A percentile compares a stretch with the other conserved stretches of the same genome.
Conservation (phyloP, 257 asterid genomes). For the Paraleonurus japonicus region DNA sequence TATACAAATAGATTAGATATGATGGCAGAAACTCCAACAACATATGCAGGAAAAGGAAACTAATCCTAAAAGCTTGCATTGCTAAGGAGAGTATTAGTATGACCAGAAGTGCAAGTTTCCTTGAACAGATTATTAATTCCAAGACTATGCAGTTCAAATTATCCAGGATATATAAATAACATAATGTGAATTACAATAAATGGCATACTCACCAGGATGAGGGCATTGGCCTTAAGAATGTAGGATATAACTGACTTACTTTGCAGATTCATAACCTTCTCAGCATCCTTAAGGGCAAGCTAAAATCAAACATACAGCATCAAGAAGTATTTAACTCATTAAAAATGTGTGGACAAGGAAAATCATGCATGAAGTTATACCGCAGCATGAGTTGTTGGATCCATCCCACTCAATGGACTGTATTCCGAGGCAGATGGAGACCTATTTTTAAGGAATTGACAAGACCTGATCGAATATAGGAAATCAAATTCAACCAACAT, state of each 20-base stretch:
- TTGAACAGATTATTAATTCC: background rate
- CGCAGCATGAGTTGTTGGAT: conserved; percentile 92
- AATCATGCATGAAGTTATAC: conserved; percentile 30
- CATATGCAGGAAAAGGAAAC: background rate
- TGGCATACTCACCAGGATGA: conserved; percentile 62
- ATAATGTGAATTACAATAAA: background rate
- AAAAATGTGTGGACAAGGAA: conserved; percentile 1
- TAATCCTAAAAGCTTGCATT: conserved; percentile 8
- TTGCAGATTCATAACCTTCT: conserved; percentile 58
- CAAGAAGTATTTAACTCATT: background rate
- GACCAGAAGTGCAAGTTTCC: background rate
- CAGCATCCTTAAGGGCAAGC: conserved; percentile 91
- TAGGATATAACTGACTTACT: conserved; percentile 43
- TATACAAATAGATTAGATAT: background rate
- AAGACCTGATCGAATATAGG: conserved; percentile 41
- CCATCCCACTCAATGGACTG: conserved; percentile 83
- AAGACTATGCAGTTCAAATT: background rate
- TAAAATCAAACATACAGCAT: conserved; percentile 28
- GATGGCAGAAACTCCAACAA: background rate
- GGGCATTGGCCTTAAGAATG: conserved; percentile 80
- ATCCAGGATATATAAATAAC: conserved; percentile 2
- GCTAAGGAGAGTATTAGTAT: background rate
- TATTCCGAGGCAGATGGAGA: conserved; percentile 77
- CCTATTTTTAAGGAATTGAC: conserved; percentile 72
- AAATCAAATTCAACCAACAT: background rate